phyloP scores from a whole-genome alignment of 441 rosid genomes.

The Melastoma candidum region DNA sequence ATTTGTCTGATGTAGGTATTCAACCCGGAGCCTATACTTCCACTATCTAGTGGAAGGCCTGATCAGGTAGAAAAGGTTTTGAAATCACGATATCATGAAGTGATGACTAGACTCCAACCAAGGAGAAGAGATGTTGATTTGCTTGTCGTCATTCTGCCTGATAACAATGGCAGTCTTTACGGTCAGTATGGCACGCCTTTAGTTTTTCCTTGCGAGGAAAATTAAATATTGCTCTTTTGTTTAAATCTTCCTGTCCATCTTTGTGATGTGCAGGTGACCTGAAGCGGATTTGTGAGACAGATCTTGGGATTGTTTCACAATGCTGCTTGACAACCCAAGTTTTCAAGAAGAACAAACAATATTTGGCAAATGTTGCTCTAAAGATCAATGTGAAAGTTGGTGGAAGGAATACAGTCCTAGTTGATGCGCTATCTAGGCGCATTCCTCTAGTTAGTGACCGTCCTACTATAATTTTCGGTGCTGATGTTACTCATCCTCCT shows the following conservation, averaged over 20 bases:
- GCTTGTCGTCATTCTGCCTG: constrained; percentile 33
- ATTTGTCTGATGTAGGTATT: constrained; percentile 20
- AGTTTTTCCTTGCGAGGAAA: neutral
- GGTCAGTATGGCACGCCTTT: constrained; percentile 17
- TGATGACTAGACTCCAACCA: constrained; percentile 20
- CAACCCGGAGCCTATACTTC: constrained; percentile 26
- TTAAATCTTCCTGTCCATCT: neutral
- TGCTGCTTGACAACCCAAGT: constrained; percentile 32
- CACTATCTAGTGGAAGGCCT: constrained; percentile 26
- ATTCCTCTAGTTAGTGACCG: constrained; percentile 32
- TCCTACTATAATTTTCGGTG: constrained; percentile 35
- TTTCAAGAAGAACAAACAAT: constrained; percentile 26
- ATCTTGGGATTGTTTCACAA: constrained; percentile 32
- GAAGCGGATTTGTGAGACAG: constrained; percentile 34
- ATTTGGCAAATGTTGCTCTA: constrained; percentile 28
- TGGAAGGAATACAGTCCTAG: constrained; percentile 38
- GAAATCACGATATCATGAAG: constrained; percentile 21
- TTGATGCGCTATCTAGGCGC: constrained; percentile 29
- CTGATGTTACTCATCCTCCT: constrained; percentile 37
- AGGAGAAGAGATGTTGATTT: constrained; percentile 29
- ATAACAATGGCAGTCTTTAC: constrained; percentile 31
- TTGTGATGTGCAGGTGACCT: constrained; percentile 19
- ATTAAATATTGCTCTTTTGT: neutral
- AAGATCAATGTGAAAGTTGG: constrained; percentile 40
- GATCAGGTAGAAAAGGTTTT: constrained; percentile 30